phyloP scores from a whole-genome alignment of 2,329 filamentous ascomycete species.

The Cercospora sp. region DNA sequence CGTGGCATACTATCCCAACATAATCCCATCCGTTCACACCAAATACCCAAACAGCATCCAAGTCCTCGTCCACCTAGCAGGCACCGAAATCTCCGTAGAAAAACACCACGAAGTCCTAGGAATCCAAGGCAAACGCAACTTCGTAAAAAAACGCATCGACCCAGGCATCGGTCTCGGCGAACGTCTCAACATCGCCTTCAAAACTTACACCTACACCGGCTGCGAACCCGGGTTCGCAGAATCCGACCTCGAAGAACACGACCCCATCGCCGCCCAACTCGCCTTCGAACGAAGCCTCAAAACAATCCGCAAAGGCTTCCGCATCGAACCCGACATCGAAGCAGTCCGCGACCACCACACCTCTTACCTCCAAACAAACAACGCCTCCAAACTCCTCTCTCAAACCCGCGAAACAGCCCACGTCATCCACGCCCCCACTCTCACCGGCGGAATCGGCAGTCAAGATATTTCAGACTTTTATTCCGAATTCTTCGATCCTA shows the following conservation, averaged over 20 bases:
- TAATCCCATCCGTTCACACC: constrained; percentile 55
- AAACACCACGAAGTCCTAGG: constrained; percentile 54
- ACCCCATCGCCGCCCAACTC: constrained; percentile 63
- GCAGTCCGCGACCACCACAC: constrained; percentile 44
- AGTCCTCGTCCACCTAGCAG: constrained; percentile 61
- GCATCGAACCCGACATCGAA: constrained; percentile 50
- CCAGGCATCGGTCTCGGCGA: constrained; percentile 55
- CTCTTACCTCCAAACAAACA: constrained; percentile 36
- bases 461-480: constrained; percentile 56
- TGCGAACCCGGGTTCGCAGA: constrained; percentile 69
- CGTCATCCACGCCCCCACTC: constrained; percentile 48
- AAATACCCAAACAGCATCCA: constrained; percentile 47
- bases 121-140: constrained; percentile 54
- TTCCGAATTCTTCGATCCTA: constrained; percentile 56
- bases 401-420: constrained; percentile 44
- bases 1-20: constrained; percentile 63
- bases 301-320: constrained; percentile 62
- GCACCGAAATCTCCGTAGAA: constrained; percentile 51
- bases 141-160: constrained; percentile 51
- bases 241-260: constrained; percentile 66
- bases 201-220: constrained; percentile 57
- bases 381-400: constrained; percentile 42
- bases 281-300: constrained; percentile 68
- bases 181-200: constrained; percentile 47
- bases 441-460: constrained; percentile 49